phyloP scores from a whole-genome alignment of 345 rosid genomes.

The Euclidium syriacum region DNA sequence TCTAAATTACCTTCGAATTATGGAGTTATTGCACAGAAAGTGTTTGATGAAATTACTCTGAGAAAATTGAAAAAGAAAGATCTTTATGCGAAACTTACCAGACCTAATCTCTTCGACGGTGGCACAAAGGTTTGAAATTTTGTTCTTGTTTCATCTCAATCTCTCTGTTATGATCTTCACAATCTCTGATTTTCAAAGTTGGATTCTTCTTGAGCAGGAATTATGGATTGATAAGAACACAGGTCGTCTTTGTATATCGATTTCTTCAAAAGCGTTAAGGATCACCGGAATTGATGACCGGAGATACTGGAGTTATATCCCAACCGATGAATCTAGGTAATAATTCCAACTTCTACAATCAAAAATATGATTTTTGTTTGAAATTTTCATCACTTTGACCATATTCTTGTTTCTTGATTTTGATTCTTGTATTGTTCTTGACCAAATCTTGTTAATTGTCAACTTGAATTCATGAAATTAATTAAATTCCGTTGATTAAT shows the following conservation, averaged over 20 bases:
- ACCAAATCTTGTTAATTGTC: neutral
- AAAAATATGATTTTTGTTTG: neutral
- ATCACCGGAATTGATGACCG: conserved; percentile 82
- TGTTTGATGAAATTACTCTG: conserved; percentile 36
- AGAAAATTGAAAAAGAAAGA: conserved; percentile 36
- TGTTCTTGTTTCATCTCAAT: neutral
- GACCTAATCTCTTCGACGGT: conserved; percentile 39
- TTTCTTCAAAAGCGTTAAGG: conserved; percentile 50
- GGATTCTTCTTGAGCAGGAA: conserved; percentile 34
- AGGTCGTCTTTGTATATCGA: conserved; percentile 51
- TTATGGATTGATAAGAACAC: conserved; percentile 59
- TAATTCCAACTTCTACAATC: neutral
- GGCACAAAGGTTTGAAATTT: conserved; percentile 44
- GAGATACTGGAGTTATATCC: conserved; percentile 62
- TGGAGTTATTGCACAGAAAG: conserved; percentile 30
- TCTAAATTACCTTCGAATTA: conserved; percentile 51
- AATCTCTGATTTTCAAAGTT: neutral
- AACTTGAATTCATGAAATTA: too few species aligned
- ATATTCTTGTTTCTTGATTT: neutral
- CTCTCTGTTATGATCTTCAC: too few species aligned
- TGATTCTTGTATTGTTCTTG: neutral
- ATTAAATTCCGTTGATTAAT: too few species aligned
- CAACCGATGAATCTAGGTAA: conserved; percentile 63
- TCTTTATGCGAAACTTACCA: conserved; percentile 39
- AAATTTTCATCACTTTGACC: neutral